Percentiles rank a stretch among this genome's conserved stretches.
Conservation (phyloP, 2,329 filamentous ascomycete species). For the Huntiella moniliformis region DNA sequence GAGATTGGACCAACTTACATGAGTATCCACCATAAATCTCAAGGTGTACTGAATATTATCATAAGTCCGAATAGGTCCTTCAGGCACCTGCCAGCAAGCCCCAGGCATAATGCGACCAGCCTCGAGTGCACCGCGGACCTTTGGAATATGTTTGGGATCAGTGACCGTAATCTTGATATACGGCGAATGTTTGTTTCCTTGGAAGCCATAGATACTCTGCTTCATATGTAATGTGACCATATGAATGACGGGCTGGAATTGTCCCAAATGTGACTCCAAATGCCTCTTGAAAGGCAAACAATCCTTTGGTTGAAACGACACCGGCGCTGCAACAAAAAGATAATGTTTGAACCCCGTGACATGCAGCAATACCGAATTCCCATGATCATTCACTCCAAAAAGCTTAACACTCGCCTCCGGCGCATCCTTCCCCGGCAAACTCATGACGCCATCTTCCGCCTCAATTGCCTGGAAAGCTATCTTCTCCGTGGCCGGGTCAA, state of each 20-base stretch:
- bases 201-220: conserved; percentile 86
- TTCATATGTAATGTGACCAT: conserved; percentile 66
- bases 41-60: conserved; percentile 92
- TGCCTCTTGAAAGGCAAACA: conserved; percentile 61
- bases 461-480: conserved; percentile 95
- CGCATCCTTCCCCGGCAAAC: conserved; percentile 17
- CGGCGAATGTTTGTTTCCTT: conserved; percentile 78
- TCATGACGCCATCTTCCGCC: conserved; percentile 73
- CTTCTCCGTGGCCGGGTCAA: conserved; percentile 39
- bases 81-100: conserved; percentile 58
- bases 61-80: conserved; percentile 64
- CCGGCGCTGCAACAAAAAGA: conserved; percentile 76
- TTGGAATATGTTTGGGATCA: conserved; percentile 68
- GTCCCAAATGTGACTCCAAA: conserved; percentile 61
- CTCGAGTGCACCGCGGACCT: conserved; percentile 59
- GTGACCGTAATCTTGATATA: conserved; percentile 88
- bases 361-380: conserved; percentile 85
- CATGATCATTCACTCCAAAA: conserved; percentile 70
- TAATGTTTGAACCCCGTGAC: conserved; percentile 95
- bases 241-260: conserved; percentile 55
- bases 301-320: conserved; percentile 61
- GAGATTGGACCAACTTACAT: conserved; percentile 30
- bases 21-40: conserved; percentile 94
- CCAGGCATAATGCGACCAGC: conserved; percentile 70
- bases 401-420: conserved; percentile 58